Conservation (phyloP, 73 alveolate species). For the Blepharisma japonicum region DNA sequence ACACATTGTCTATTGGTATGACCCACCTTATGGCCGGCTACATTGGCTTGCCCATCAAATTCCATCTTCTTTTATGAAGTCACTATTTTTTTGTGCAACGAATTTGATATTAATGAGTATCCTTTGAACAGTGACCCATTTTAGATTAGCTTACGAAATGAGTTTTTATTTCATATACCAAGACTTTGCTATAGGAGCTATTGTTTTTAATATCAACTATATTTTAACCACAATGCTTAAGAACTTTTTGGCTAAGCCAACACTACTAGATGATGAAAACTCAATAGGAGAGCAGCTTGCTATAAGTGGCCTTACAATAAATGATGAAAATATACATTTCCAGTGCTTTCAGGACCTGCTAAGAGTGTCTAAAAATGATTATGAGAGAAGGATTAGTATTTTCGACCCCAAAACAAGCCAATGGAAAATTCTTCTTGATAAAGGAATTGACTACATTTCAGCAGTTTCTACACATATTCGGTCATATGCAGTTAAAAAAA, state of each 20-base stretch:
- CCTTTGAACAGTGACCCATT: not conserved
- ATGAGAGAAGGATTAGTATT: not conserved
- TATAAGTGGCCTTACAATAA: constrained; percentile 1
- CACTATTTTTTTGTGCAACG: not conserved
- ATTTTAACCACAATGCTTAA: not conserved
- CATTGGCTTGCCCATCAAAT: not conserved
- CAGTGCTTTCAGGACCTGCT: constrained; percentile 8
- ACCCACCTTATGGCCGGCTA: constrained; percentile 9
- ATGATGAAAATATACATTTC: constrained; percentile 1
- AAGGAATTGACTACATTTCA: not conserved
- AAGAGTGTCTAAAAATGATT: not conserved
- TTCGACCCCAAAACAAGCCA: not conserved
- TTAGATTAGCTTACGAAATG: not conserved
- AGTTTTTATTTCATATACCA: not conserved
- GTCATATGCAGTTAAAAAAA: not conserved
- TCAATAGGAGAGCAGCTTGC: constrained; percentile 9
- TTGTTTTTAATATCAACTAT: not conserved
- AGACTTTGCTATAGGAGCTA: not conserved
- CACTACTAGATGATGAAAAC: constrained; percentile 5
- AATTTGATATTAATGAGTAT: not conserved
- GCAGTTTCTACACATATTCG: constrained; percentile 1
- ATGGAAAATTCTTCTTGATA: constrained; percentile 17
- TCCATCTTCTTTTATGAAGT: not conserved
- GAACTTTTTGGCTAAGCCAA: constrained; percentile 16
- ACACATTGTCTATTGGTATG: constrained; percentile 11